Percentiles rank a stretch among this genome's conserved stretches.
phyloP scores from a whole-genome alignment of 768 basidiomycete species.

The Boletellus ananiceps region DNA sequence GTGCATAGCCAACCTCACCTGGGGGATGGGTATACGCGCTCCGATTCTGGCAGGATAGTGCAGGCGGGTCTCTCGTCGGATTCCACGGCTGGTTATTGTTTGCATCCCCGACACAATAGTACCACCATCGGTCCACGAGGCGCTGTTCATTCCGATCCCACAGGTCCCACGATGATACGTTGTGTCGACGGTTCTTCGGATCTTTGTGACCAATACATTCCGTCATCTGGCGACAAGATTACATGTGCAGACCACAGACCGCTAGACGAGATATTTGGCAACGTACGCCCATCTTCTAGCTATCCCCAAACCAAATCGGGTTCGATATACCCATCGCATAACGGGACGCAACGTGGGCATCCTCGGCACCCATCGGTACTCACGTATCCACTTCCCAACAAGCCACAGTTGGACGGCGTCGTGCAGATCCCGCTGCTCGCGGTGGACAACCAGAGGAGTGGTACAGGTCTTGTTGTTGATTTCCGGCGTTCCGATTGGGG shows the following conservation, averaged over 20 bases:
- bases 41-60: not conserved
- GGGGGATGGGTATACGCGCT: not conserved
- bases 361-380: constrained; percentile 1
- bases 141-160: not conserved
- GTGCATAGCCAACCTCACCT: not conserved
- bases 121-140: not conserved
- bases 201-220: constrained; percentile 22
- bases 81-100: not conserved
- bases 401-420: constrained; percentile 18
- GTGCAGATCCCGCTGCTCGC: constrained; percentile 21
- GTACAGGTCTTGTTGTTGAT: constrained; percentile 16
- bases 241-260: constrained; percentile 26
- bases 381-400: constrained; percentile 19
- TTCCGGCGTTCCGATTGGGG: constrained; percentile 23
- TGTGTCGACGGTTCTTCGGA: not conserved
- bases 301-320: not conserved
- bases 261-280: constrained; percentile 26
- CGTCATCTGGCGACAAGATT: constrained; percentile 27
- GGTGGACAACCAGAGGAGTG: constrained; percentile 18
- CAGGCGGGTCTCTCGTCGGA: not conserved
- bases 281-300: not conserved
- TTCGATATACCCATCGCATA: not conserved
- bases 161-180: not conserved
- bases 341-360: constrained; percentile 1
- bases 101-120: not conserved